Evolutionary conservation across 192 early-diverging fungal genomes (phyloP).

Genomic region (Coemansia sp.): DNA sequence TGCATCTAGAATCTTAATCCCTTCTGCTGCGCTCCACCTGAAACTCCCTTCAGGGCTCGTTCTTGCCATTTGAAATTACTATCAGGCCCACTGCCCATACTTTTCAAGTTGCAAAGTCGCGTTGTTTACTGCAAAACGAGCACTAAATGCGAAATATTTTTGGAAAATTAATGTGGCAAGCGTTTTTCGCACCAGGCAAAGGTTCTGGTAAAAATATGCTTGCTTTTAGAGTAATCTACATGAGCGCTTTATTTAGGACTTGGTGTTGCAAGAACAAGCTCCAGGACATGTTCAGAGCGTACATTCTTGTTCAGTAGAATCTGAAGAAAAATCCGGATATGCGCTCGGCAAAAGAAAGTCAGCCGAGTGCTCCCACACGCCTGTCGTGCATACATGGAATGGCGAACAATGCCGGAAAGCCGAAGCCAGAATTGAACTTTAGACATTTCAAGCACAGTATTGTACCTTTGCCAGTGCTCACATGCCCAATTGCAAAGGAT

Average conservation of each 20-base stretch:
- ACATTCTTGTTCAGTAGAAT: slow-evolving; percentile 10
- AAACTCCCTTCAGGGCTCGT: background rate
- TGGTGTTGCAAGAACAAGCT: slow-evolving; percentile 19
- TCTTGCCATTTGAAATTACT: background rate
- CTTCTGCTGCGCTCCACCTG: too few species aligned
- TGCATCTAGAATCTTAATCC: too few species aligned
- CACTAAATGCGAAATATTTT: background rate
- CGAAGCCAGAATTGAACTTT: slow-evolving; percentile 4
- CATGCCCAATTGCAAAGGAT: background rate
- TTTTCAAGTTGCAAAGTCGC: background rate
- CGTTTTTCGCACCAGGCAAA: background rate
- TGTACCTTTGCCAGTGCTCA: background rate
- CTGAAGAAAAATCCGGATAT: too few species aligned
- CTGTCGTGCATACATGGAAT: slow-evolving; percentile 18
- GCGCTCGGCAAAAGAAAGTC: slow-evolving; percentile 4
- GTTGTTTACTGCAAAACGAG: background rate
- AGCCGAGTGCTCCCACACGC: background rate
- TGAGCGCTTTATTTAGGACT: slow-evolving; percentile 34
- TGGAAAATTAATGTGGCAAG: background rate
- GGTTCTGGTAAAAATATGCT: background rate
- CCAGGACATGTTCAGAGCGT: slow-evolving; percentile 39
- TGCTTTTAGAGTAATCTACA: background rate
- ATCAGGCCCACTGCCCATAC: background rate
- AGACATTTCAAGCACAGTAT: background rate
- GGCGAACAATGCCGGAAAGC: slow-evolving; percentile 7